Evolutionary conservation across 164 flowering plant genomes (phyloP).

Genomic region (Berberis thunbergii): DNA sequence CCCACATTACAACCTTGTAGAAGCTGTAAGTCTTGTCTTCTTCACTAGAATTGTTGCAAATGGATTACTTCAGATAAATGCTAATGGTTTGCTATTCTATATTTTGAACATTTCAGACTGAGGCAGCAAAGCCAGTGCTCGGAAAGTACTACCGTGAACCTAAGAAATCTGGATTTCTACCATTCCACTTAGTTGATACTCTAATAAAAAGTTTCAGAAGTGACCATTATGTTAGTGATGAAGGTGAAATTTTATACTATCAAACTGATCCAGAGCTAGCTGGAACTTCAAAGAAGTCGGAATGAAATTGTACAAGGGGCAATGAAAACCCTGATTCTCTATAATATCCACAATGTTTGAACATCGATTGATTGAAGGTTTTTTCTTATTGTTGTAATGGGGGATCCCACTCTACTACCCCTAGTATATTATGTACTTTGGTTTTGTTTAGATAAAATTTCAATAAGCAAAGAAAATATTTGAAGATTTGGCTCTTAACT

Average conservation of each 20-base stretch:
- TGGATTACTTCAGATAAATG: not conserved
- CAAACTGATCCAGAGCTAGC: slow-evolving; percentile 33
- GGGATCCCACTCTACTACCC: no score
- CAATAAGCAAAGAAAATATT: no score
- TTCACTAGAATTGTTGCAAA: not conserved
- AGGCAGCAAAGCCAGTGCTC: slow-evolving; percentile 51
- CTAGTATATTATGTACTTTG: no score
- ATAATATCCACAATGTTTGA: no score
- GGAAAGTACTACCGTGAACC: slow-evolving; percentile 56
- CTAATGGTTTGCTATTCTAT: not conserved
- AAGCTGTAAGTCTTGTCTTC: slow-evolving; percentile 41
- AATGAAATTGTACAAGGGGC: not conserved
- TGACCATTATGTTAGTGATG: slow-evolving; percentile 48
- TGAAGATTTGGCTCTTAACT: no score
- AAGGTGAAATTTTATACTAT: slow-evolving; percentile 46
- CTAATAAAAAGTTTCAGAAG: slow-evolving; percentile 31
- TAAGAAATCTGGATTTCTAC: slow-evolving; percentile 34
- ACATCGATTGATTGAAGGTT: no score
- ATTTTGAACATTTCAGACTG: slow-evolving; percentile 21
- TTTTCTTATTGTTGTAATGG: no score
- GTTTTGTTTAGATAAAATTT: no score
- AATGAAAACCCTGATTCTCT: not conserved
- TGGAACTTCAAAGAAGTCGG: slow-evolving; percentile 13
- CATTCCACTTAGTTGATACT: slow-evolving; percentile 34
- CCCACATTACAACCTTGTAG: slow-evolving; percentile 55